Conservation (phyloP, 306 rosid species). For the Vigna unguiculata region DNA sequence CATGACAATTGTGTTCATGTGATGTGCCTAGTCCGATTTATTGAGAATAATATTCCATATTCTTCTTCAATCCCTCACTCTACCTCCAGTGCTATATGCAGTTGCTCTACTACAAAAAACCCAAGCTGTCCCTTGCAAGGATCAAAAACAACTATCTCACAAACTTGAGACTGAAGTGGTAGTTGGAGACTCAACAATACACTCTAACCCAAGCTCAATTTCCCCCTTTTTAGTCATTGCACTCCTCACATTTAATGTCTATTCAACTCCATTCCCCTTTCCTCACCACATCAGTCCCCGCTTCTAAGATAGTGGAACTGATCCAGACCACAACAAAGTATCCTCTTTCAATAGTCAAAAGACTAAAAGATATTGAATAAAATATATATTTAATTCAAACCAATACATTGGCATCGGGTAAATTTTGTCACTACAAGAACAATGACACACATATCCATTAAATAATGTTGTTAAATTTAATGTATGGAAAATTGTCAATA, state of each 20-base stretch:
- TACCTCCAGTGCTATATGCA: not conserved
- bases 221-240: not conserved
- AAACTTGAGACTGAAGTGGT: constrained; percentile 21
- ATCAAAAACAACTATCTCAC: constrained; percentile 8
- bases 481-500: constrained; percentile 25
- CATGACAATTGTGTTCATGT: not conserved
- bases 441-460: constrained; percentile 22
- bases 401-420: not conserved
- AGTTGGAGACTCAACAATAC: not conserved
- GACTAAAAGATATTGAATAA: not conserved
- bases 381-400: not conserved
- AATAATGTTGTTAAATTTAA: constrained; percentile 13
- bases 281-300: constrained; percentile 18
- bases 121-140: not conserved
- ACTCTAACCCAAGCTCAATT: not conserved
- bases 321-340: not conserved
- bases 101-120: not conserved
- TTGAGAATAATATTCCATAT: not conserved
- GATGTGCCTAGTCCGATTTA: not conserved
- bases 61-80: constrained; percentile 4
- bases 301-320: constrained; percentile 26
- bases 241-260: constrained; percentile 7
- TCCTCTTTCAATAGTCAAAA: not conserved
- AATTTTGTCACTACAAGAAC: constrained; percentile 33
- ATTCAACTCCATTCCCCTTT: constrained; percentile 33